Conservation (phyloP, 371 early-diverging fungal genomes). For the Mortierella sp. region DNA sequence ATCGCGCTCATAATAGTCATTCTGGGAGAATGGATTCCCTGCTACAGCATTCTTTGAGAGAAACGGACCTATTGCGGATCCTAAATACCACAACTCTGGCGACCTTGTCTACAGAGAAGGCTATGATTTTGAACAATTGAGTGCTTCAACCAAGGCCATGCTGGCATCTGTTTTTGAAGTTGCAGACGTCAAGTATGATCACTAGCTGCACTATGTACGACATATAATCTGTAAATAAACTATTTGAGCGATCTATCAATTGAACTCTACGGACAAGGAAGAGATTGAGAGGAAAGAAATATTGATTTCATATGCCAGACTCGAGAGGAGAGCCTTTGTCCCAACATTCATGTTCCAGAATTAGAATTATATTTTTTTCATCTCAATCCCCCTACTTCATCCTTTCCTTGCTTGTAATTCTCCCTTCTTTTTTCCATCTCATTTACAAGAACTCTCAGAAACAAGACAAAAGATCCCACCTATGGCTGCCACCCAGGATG, state of each 20-base stretch:
- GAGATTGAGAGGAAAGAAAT: no score
- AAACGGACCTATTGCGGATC: conserved; percentile 60
- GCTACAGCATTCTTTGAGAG: conserved; percentile 58
- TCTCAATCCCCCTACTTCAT: neutral
- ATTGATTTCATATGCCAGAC: no score
- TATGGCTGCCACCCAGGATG: conserved; percentile 24
- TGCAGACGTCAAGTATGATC: conserved; percentile 42
- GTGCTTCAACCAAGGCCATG: conserved; percentile 55
- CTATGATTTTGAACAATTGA: conserved; percentile 58
- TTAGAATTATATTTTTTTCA: no score
- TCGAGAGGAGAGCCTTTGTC: no score
- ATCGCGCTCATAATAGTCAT: conserved; percentile 27
- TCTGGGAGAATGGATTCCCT: conserved; percentile 57
- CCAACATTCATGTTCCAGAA: no score
- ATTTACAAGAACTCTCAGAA: neutral
- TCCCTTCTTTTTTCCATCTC: neutral
- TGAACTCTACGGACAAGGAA: no score
- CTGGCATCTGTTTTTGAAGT: conserved; percentile 52
- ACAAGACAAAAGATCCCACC: neutral
- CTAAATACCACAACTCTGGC: conserved; percentile 59
- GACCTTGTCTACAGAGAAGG: conserved; percentile 57
- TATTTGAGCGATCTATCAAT: neutral
- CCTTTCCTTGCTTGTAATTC: neutral
- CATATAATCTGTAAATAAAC: neutral
- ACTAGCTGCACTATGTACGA: neutral